These are phyloP conservation scores for Chalciporus sp. DNA, from an alignment of 1,284 basidiomycete species.

Conservation along the genomic window DNA sequence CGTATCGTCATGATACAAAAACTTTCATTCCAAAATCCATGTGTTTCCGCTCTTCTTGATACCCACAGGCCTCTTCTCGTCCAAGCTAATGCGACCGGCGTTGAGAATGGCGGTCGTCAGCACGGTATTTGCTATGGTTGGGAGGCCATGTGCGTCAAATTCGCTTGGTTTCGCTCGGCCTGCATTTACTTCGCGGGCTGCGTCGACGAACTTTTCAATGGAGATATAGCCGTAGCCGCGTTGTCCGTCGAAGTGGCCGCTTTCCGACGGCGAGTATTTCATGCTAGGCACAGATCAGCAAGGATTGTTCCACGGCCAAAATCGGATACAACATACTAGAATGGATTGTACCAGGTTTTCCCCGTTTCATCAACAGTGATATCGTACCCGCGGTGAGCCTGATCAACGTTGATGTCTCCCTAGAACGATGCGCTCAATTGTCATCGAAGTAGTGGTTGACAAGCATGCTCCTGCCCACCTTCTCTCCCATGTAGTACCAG, in stretches of 20 bases:
- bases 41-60: constrained; percentile 68
- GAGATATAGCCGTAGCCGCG: constrained; percentile 90
- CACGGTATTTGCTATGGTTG: constrained; percentile 87
- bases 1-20: background rate
- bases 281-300: constrained; percentile 53
- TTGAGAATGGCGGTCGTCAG: constrained; percentile 91
- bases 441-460: background rate
- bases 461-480: constrained; percentile 47
- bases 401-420: constrained; percentile 91
- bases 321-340: constrained; percentile 65
- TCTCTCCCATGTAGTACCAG: constrained; percentile 94
- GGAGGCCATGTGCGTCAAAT: constrained; percentile 80
- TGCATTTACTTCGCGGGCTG: constrained; percentile 76
- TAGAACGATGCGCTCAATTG: constrained; percentile 31
- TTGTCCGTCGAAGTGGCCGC: constrained; percentile 91
- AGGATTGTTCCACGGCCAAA: background rate
- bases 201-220: constrained; percentile 90
- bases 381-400: constrained; percentile 91
- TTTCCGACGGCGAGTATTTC: constrained; percentile 91
- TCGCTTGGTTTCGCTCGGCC: constrained; percentile 64
- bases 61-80: constrained; percentile 81
- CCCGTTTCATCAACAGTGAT: constrained; percentile 82
- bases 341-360: constrained; percentile 85
- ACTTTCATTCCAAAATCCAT: constrained; percentile 68
- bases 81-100: constrained; percentile 86